These are phyloP conservation scores for Ampelomyces quisqualis DNA, from an alignment of 2,329 filamentous ascomycete genomes.

Conservation along the genomic window DNA sequence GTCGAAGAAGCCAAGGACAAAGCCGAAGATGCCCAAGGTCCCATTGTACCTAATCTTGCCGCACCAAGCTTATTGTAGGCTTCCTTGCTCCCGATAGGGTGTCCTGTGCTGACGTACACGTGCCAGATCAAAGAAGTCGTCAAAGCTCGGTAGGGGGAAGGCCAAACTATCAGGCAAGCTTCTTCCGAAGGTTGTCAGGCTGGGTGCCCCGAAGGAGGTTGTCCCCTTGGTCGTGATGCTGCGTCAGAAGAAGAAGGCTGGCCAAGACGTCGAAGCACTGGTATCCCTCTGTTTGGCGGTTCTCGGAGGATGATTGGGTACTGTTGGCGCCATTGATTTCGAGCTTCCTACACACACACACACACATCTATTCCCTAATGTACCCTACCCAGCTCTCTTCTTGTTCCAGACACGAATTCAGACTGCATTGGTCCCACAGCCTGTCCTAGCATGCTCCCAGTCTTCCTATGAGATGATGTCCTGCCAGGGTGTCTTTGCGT, in stretches of 20 bases:
- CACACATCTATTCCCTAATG: background rate
- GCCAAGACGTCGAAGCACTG: conserved; percentile 16
- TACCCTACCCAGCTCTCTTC: background rate
- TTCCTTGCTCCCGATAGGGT: background rate
- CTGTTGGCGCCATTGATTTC: conserved; percentile 3
- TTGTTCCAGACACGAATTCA: background rate
- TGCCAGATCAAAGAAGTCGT: conserved; percentile 3
- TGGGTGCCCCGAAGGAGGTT: conserved; percentile 13
- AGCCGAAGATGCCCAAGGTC: background rate
- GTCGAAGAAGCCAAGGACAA: background rate
- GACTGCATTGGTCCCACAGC: background rate
- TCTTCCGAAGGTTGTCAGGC: conserved; percentile 2
- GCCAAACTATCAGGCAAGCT: conserved; percentile 8
- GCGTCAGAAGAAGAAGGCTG: conserved; percentile 25
- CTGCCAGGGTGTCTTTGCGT: background rate
- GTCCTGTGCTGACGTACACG: background rate
- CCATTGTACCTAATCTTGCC: conserved; percentile 1
- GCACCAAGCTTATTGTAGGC: conserved; percentile 2
- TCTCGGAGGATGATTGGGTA: conserved; percentile 9
- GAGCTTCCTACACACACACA: background rate
- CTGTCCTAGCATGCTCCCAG: too few species aligned
- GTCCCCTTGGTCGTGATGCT: conserved; percentile 18
- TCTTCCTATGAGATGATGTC: too few species aligned
- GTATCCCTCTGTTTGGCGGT: conserved; percentile 3
- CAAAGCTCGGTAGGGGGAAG: conserved; percentile 4